Base-by-base conservation (phyloP, 495 filamentous ascomycete species). In the Penicillium cataractarum region DNA sequence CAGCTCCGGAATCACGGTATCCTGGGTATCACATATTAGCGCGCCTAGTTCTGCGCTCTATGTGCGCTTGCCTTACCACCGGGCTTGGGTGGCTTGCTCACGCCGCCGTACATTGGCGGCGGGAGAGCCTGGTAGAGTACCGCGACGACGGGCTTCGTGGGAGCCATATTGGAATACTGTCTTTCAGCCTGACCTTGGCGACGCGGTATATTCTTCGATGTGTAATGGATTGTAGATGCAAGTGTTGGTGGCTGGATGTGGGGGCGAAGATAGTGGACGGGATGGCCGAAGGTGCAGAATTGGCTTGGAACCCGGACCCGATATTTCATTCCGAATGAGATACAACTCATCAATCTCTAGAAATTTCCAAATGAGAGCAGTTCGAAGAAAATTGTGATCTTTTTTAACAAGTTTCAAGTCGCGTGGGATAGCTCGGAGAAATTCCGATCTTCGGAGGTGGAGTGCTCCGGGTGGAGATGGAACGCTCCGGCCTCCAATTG, bases 1-100 rank as follows among this genome's bases (percentile, higher is more conserved):
- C 73, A 6, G 73, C 58, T 10, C 74, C 70, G 17, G 74, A 71
- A 48, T 76, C 74, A 10, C 65, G 68, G 51, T 74, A 76, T 21
- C 71, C 74, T 74, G 39, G 3, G 19, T 1, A 15, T n/a, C 8
- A 24, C 1, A 12, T 9, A 24, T 62, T 50, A 56, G 49, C 17
- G 4, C 15, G 10, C 19, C 24, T 58, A 12, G 42, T 39, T 2
- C 29, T 52, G 27, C 1, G 6, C 27, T 9, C 1, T 33, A 10
- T n/a, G 7, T 17, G 22, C 24, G 24, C 24, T 33, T 12, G 29
- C 7, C 66, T 46, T 65, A 74, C 71, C 73, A 53, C 73, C 71
- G 6, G 71, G 71, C 39, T 76, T 74, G 10, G 58, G 59, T 5
- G 71, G 71, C 51, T 74, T 76, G 31, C 66, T 65, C 8, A 72